Base-by-base conservation (phyloP, 179 eudicot genomes). In the Silene coronaria region DNA sequence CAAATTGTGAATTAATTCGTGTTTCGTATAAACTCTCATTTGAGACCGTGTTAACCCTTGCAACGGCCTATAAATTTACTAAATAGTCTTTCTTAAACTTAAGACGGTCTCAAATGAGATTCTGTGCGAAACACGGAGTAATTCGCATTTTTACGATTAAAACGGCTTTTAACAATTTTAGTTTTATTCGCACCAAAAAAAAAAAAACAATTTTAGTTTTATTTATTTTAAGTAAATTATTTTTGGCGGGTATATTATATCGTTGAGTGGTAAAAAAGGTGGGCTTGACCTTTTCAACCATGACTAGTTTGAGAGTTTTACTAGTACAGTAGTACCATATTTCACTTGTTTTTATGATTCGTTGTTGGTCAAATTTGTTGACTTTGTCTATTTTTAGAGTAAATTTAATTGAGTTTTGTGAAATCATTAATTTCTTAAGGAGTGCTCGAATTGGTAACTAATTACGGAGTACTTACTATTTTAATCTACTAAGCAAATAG, bases 251-350 rank as follows among this genome's bases (percentile, higher is more conserved):
- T 58, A 19, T 48, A 73, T 61, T 8, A 6, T 19, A 23, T 72
- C 38, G 42, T 63, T 26, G 71, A 48, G 38, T 14, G 1, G 45
- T 22, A 26, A 51, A 75, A 81, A 42, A 57, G 75, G 57, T 55
- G 66, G 75, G 71, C 71, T 81, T 81, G 81, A 81, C 84, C 58
- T 77, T 55, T 78, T 70, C 17, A 55, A 70, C 32, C 32, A 53
- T 7, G 24, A 63, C 48, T 32, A 26, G 42, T 24, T 58, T 38
- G 69, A 72, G 57, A 76, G 57, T 61, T 66, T 57, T 42, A 42
- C 34, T 65, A 38, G 46, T 38, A 10, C 46, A 38, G 46, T 38
- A 38, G 46, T 38, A 65, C 32, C 45, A 19, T 51, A 30, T 71
- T 48, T 26, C 16, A 5, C 22, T 27, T 58, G 48, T 17, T 38